Conservation (phyloP, 2,329 filamentous ascomycete genomes). For the Trichophaea hybrida region DNA sequence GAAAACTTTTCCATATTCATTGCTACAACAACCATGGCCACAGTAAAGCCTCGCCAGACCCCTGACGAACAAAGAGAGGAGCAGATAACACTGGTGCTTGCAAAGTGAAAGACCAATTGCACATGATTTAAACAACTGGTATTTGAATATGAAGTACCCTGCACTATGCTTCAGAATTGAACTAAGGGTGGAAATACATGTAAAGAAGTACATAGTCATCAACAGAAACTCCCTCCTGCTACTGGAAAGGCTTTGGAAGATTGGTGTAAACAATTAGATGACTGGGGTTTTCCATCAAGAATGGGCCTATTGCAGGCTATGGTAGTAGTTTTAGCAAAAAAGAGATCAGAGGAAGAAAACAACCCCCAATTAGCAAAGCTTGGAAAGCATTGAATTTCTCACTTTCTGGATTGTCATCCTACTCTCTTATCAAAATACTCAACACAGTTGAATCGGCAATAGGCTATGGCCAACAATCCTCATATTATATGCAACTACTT, state of each 20-base stretch:
- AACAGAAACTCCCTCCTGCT: no score
- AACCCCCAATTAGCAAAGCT: neutral
- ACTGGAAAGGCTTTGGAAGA: neutral
- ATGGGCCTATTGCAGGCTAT: neutral
- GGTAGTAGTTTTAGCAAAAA: neutral
- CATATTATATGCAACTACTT: slow-evolving; percentile 3
- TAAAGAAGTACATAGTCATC: no score
- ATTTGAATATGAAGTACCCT: no score
- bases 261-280: neutral
- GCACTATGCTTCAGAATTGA: no score
- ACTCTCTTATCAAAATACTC: slow-evolving; percentile 1
- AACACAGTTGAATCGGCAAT: slow-evolving; percentile 5
- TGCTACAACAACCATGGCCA: no score
- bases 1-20: no score
- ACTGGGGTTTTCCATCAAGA: slow-evolving; percentile 6
- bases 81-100: neutral
- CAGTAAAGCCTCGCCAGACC: no score
- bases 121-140: neutral
- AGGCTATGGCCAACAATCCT: slow-evolving; percentile 1
- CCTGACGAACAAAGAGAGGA: no score
- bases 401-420: slow-evolving; percentile 9
- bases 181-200: neutral
- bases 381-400: no score
- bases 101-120: neutral
- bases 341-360: neutral